phyloP scores from a whole-genome alignment of 306 rosid genomes.

The Cucumis sativus region DNA sequence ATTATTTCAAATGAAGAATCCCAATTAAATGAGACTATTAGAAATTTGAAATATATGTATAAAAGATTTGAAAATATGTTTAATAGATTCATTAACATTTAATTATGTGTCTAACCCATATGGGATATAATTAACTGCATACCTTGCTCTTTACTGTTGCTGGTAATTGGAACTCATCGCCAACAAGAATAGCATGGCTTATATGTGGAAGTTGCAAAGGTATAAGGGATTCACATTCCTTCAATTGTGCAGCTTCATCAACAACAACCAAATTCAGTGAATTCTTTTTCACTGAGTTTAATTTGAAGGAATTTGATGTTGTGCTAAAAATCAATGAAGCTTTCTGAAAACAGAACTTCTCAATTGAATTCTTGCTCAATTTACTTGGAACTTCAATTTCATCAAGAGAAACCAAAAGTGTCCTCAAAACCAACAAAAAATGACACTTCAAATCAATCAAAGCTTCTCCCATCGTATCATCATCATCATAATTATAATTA shows the following conservation, averaged over 20 bases:
- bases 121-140: too few species aligned
- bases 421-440: slow-evolving; percentile 25
- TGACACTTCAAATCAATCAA: slow-evolving; percentile 16
- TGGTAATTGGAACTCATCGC: slow-evolving; percentile 70
- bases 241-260: slow-evolving; percentile 79
- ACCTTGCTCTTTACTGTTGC: slow-evolving; percentile 50
- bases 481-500: background rate
- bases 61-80: background rate
- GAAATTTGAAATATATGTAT: too few species aligned
- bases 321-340: slow-evolving; percentile 57
- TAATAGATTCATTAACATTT: too few species aligned
- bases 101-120: too few species aligned
- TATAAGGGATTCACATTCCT: slow-evolving; percentile 61
- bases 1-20: background rate
- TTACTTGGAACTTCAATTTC: slow-evolving; percentile 27
- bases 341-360: slow-evolving; percentile 38
- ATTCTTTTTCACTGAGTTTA: slow-evolving; percentile 26
- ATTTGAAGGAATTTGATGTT: slow-evolving; percentile 46
- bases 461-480: background rate
- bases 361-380: slow-evolving; percentile 8
- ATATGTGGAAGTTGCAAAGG: slow-evolving; percentile 45
- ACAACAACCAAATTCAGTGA: slow-evolving; percentile 43
- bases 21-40: too few species aligned
- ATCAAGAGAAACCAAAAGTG: slow-evolving; percentile 25
- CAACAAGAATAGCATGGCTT: slow-evolving; percentile 56